Evolutionary conservation across 768 basidiomycete genomes (phyloP), one percentile per base, ranked within the genome.

Genomic region (Mycena indigotica): DNA sequence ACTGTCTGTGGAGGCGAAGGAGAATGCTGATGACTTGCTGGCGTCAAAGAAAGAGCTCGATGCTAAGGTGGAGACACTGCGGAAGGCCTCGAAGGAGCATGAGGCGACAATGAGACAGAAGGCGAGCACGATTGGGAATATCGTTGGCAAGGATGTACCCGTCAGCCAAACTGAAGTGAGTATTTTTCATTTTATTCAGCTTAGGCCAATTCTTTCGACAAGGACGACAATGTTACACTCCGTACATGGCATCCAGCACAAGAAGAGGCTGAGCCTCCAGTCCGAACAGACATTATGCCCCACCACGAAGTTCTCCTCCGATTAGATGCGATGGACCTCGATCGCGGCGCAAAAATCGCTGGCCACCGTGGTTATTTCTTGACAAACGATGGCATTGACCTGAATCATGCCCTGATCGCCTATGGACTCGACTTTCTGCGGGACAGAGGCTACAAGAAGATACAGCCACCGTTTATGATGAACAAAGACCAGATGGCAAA

Each of bases 391-490:
- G 97, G 97, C 50, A 83, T 99, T 63, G 96, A 98, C 75, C 84
- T 99, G 40, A 99, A 98, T 72, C 97, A 95, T 72, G 97, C 97
- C 0, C 79, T 99, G 48, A 91, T 98, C 72, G 83, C 87, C 49
- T 98, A 98, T 67, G 95, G 93, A 4, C 86, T 99, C 63, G 91
- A 98, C 69, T 99, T 95, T 73, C 79, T 99, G 52, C 83, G 93
- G 30, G 82, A 80, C 52, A 81, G 80, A 26, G 86, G 84, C 1
- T 98, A 91, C 83, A 96, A 87, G 77, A 98, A 96, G 75, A 84
- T 98, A 50, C 93, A 95, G 71, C 92, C 95, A 3, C 97, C 97
- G 0, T 99, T 97, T 79, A 88, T 99, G 80, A 98, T 99, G 89
- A 94, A 93, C 80, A 95, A 94, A 73, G 92, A 95, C 23, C 82